These are phyloP conservation scores for Novymonas esmeraldas DNA, from an alignment of 208 protist genomes.

Conservation along the genomic window DNA sequence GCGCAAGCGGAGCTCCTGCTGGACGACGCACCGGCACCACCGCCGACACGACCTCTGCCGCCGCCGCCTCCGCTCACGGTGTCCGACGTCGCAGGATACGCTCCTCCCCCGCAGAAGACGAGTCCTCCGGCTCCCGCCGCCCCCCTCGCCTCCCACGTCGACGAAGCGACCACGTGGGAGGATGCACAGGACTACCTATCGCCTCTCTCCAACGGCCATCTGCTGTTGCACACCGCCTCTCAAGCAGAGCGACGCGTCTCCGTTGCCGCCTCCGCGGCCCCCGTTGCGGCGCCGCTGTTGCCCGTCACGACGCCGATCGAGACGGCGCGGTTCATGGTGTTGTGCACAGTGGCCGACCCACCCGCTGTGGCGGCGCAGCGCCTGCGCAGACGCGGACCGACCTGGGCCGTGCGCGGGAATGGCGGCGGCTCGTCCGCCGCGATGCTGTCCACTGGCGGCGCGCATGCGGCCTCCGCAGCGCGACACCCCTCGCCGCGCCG, in stretches of 20 bases:
- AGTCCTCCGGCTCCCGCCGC: neutral
- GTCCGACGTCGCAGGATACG: neutral
- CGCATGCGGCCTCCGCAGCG: neutral
- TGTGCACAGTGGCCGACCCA: conserved; percentile 15
- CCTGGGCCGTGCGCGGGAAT: too few species aligned
- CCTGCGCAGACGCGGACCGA: conserved; percentile 8
- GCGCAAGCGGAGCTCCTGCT: conserved; percentile 38
- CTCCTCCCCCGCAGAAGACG: neutral
- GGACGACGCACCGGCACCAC: neutral
- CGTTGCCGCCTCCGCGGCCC: neutral
- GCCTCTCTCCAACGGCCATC: conserved; percentile 1
- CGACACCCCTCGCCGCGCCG: neutral
- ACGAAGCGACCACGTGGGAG: neutral
- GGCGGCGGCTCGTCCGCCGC: too few species aligned
- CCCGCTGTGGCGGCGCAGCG: neutral
- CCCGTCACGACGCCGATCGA: conserved; percentile 4
- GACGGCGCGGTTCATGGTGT: conserved; percentile 28
- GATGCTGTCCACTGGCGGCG: too few species aligned
- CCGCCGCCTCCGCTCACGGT: conserved; percentile 9
- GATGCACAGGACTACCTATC: conserved; percentile 20
- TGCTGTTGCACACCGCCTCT: neutral
- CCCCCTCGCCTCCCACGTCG: neutral
- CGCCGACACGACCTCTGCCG: neutral
- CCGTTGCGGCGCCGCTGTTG: neutral
- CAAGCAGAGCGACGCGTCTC: neutral